Evolutionary conservation across 2,329 filamentous ascomycete genomes (phyloP), one percentile per base, ranked within the genome.

Genomic region (Cladosporium colombiae): DNA sequence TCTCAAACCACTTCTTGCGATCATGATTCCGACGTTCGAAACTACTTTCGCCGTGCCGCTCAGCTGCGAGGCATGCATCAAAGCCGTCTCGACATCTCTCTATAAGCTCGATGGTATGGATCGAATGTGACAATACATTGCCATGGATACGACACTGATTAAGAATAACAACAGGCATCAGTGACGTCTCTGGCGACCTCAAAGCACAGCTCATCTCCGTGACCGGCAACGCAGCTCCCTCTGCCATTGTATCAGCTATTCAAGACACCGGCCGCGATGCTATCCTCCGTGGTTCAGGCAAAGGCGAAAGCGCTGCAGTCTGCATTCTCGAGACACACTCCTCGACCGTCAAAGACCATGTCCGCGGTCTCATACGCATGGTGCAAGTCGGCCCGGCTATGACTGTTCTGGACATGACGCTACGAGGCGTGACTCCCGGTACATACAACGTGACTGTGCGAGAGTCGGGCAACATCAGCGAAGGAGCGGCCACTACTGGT

Each of bases 1-100:
- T 6, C n/a, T 25, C 31, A 37, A 14, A 16, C 16, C 16, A 40
- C 35, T 33, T 31, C 11, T 44, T n/a, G 31, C 44, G 25, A 64
- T 66, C 67, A 77, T 74, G 69, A 76, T 78, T 59, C 77, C 76
- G 40, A 67, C 74, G 8, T 79, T 79, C 68, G 76, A 98, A 90
- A 96, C 94, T 68, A 90, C 94, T 70, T 98, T 98, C 79, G 93
- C 94, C 69, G 95, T 98, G 72, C 93, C 93, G 64, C 89, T 98
- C 83, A 92, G 89, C 80, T 98, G 95, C 82, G 90, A 96, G 73
- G 84, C 86, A 75, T 98, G 95, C 82, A 88, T 97, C 78, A 90
- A 93, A 78, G 89, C 92, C 74, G 89, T 99, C 77, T 92, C 92
- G 74, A 86, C 86, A 69, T 89, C 92, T 57, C 82, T 98, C 60